A percentile compares a stretch with the other conserved stretches of the same genome.
Conservation (phyloP, 2,329 filamentous ascomycete species). For the Dryadomyces quercivorus region DNA sequence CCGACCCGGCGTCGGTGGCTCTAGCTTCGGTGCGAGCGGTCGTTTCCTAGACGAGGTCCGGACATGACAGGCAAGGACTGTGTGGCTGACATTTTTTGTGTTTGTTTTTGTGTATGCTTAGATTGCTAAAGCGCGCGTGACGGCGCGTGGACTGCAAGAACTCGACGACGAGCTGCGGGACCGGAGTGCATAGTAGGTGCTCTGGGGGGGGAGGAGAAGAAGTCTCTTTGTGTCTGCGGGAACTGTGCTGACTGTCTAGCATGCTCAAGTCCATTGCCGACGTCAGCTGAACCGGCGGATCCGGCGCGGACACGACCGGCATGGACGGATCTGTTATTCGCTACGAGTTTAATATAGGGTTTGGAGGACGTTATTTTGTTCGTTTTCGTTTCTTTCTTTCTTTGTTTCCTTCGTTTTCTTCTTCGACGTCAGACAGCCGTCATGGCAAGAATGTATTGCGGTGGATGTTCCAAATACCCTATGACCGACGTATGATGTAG, state of each 20-base stretch:
- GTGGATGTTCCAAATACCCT: neutral
- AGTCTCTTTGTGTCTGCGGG: no score
- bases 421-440: neutral
- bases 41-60: conserved; percentile 4
- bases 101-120: conserved; percentile 11
- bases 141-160: conserved; percentile 16
- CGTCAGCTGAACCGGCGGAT: neutral
- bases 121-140: conserved; percentile 20
- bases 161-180: conserved; percentile 18
- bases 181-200: conserved; percentile 15
- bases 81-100: neutral
- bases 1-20: conserved; percentile 51
- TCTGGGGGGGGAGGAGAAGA: no score
- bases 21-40: conserved; percentile 50
- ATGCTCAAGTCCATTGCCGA: neutral
- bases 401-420: neutral
- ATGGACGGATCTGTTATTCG: no score
- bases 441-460: no score
- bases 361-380: neutral
- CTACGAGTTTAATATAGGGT: neutral
- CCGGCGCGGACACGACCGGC: no score
- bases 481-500: neutral
- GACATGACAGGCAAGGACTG: neutral
- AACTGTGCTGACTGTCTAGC: neutral
- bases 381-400: neutral